Evolutionary conservation across 176 grass and related monocot genomes (phyloP).

Genomic region (Secale cereale): DNA sequence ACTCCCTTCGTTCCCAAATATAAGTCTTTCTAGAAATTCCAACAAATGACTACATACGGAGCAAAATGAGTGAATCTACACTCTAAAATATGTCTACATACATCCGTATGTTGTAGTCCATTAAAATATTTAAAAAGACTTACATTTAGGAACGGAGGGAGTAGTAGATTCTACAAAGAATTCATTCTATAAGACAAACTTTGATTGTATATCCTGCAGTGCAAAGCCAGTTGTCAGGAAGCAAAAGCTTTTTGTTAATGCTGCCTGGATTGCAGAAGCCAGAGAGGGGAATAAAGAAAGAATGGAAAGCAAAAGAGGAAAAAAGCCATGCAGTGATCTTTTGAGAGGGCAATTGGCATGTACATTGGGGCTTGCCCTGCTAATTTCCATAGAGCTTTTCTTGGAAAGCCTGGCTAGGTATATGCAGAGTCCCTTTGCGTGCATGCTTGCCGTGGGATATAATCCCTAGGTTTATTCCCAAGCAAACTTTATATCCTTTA

Average conservation of each 20-base stretch:
- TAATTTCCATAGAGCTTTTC: conserved; percentile 48
- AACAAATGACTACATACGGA: no score
- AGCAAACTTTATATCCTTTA: conserved; percentile 45
- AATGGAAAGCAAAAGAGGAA: conserved; percentile 35
- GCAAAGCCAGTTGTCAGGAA: conserved; percentile 17
- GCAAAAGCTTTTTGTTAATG: conserved; percentile 43
- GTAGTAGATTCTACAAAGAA: not conserved
- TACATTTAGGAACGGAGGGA: no score
- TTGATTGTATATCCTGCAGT: not conserved
- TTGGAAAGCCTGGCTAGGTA: conserved; percentile 53
- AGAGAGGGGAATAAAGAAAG: conserved; percentile 70
- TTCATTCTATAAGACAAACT: not conserved
- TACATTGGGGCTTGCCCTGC: conserved; percentile 25
- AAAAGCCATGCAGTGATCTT: conserved; percentile 63
- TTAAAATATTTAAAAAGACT: no score
- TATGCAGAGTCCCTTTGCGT: conserved; percentile 35
- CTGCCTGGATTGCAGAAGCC: conserved; percentile 50
- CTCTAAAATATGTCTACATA: no score
- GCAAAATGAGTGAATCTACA: no score
- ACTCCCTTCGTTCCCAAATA: no score
- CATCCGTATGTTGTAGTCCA: no score
- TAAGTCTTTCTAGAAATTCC: no score
- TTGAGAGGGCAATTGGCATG: conserved; percentile 55
- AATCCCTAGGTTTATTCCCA: conserved; percentile 61
- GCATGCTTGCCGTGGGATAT: conserved; percentile 39